These are phyloP conservation scores for Paramecium sexaurelia DNA, from an alignment of 73 alveolate species.

Conservation along the genomic window DNA sequence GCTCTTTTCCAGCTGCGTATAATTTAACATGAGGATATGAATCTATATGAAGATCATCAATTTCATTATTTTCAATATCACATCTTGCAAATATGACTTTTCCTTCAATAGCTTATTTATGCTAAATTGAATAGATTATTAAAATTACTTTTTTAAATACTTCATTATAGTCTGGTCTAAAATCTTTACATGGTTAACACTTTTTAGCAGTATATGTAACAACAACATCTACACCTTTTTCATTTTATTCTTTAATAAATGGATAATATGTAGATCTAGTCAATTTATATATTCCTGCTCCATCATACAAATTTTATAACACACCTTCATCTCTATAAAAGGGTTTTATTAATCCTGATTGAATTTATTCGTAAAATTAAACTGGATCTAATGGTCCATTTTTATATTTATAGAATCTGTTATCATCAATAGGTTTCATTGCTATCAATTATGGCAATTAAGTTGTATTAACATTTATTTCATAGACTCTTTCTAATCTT, in stretches of 20 bases:
- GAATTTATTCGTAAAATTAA: conserved; percentile 12
- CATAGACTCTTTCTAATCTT: conserved; percentile 41
- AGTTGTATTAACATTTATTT: conserved; percentile 40
- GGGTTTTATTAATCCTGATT: background rate
- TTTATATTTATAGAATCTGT: conserved; percentile 31
- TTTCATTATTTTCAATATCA: conserved; percentile 49
- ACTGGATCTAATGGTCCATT: background rate
- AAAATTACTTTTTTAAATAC: conserved; percentile 11
- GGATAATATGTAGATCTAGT: conserved; percentile 23
- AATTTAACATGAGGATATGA: conserved; percentile 50
- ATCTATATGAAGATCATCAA: conserved; percentile 1
- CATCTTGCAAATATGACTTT: conserved; percentile 41
- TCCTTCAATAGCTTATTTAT: conserved; percentile 6
- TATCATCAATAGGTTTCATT: conserved; percentile 34
- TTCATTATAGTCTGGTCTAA: conserved; percentile 52
- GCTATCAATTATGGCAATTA: conserved; percentile 37
- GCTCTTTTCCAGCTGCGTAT: conserved; percentile 41
- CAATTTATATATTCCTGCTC: conserved; percentile 52
- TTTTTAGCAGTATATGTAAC: conserved; percentile 50
- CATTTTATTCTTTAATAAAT: conserved; percentile 14
- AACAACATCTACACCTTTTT: conserved; percentile 45
- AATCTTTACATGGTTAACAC: conserved; percentile 49
- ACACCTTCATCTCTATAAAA: conserved; percentile 53
- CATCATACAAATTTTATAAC: conserved; percentile 22
- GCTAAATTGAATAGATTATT: background rate